Conservation (phyloP, 495 filamentous ascomycete genomes). For the Durotheca rogersii region DNA sequence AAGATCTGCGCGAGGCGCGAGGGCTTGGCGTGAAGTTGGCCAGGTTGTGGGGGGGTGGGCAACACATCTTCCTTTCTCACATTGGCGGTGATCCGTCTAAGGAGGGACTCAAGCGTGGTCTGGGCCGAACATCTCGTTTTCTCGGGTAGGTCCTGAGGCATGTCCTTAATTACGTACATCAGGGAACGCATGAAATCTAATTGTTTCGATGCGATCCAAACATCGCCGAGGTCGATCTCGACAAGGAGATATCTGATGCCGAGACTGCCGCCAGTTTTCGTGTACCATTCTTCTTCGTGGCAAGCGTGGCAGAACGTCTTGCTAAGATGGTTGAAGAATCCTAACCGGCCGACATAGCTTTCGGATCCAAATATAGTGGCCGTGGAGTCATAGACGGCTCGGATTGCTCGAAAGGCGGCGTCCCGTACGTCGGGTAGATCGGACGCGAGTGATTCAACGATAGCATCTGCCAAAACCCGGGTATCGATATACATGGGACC, state of each 20-base stretch:
- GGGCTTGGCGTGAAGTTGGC: slow-evolving; percentile 38
- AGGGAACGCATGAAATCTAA: slow-evolving; percentile 82
- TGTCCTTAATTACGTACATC: slow-evolving; percentile 96
- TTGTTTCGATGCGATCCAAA: slow-evolving; percentile 78
- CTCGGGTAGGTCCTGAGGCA: slow-evolving; percentile 86
- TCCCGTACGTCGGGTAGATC: slow-evolving; percentile 78
- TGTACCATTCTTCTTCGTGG: slow-evolving; percentile 96
- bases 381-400: slow-evolving; percentile 75
- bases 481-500: slow-evolving; percentile 83
- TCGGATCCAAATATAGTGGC: slow-evolving; percentile 74
- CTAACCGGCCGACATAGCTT: slow-evolving; percentile 66
- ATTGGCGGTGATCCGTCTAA: slow-evolving; percentile 71
- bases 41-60: slow-evolving; percentile 43
- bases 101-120: slow-evolving; percentile 73
- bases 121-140: slow-evolving; percentile 79
- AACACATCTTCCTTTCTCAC: slow-evolving; percentile 73
- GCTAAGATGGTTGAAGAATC: slow-evolving; percentile 79
- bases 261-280: slow-evolving; percentile 85
- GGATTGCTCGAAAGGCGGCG: slow-evolving; percentile 74
- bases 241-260: slow-evolving; percentile 83
- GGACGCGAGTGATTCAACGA: slow-evolving; percentile 83
- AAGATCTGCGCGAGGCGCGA: slow-evolving; percentile 71
- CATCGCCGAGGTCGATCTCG: slow-evolving; percentile 76
- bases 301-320: slow-evolving; percentile 89
- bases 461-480: slow-evolving; percentile 80